phyloP scores from a whole-genome alignment of 176 grass and related monocot genomes.

The Carex pumila region DNA sequence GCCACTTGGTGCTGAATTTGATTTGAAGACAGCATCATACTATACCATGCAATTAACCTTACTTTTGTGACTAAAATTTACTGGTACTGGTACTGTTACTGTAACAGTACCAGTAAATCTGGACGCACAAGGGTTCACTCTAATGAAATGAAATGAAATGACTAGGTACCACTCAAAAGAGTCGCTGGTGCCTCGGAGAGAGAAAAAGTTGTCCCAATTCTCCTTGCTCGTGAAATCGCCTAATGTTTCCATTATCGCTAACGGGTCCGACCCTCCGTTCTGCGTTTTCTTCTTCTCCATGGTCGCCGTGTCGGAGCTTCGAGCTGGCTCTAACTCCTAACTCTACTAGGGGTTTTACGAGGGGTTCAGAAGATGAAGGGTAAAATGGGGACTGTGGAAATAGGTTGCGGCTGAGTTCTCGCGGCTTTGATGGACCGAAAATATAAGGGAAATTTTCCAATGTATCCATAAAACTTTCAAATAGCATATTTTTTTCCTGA shows the following conservation, averaged over 20 bases:
- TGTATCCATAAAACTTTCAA: too few relatives aligned
- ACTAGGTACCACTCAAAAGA: slow-evolving; percentile 68
- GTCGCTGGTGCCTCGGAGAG: slow-evolving; percentile 69
- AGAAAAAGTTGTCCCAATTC: slow-evolving; percentile 98
- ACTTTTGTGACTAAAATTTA: neutral
- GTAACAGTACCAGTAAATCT: neutral
- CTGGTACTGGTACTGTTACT: neutral
- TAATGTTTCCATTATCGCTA: slow-evolving; percentile 52
- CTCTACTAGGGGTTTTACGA: neutral
- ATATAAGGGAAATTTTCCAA: too few relatives aligned
- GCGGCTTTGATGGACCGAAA: neutral
- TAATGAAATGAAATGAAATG: neutral
- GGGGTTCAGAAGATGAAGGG: neutral
- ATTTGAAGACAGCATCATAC: too few relatives aligned
- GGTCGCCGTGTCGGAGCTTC: slow-evolving; percentile 13
- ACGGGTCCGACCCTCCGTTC: neutral
- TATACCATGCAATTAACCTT: neutral
- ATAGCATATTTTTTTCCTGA: too few relatives aligned
- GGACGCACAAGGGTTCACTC: neutral
- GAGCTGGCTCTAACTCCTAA: neutral
- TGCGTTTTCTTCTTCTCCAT: slow-evolving; percentile 11
- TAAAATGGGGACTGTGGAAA: neutral
- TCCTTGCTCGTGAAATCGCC: slow-evolving; percentile 91
- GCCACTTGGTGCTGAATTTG: neutral
- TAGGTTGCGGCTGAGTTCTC: neutral